phyloP scores from a whole-genome alignment of 805 yeast genomes.

The Citeromyces matritensis region DNA sequence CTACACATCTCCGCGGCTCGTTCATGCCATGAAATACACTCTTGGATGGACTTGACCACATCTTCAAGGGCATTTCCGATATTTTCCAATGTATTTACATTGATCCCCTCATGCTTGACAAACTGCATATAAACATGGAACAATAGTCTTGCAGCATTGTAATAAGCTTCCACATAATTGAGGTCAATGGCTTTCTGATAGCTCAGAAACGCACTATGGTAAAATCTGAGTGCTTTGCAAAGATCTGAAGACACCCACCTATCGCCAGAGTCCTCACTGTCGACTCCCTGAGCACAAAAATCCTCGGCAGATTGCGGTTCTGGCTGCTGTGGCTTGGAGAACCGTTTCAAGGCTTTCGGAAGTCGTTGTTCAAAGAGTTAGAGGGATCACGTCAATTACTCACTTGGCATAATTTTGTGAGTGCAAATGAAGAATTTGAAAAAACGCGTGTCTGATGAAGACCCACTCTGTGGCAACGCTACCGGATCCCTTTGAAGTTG shows the following conservation, averaged over 20 bases:
- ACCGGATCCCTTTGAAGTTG: too few relatives aligned
- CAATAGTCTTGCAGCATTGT: conserved; percentile 43
- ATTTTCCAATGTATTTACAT: conserved; percentile 14
- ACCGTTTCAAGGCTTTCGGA: neutral
- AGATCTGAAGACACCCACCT: conserved; percentile 57
- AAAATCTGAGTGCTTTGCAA: conserved; percentile 48
- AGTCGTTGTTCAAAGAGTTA: neutral
- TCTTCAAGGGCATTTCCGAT: conserved; percentile 16
- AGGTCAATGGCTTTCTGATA: conserved; percentile 22
- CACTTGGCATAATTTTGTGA: too few relatives aligned
- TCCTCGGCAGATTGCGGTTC: conserved; percentile 32
- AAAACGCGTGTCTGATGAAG: too few relatives aligned
- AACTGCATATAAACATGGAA: conserved; percentile 42
- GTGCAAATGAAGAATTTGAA: too few relatives aligned
- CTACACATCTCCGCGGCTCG: conserved; percentile 6
- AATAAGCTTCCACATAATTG: conserved; percentile 28
- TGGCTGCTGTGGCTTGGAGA: conserved; percentile 1
- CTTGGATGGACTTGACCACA: conserved; percentile 17
- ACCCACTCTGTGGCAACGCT: too few relatives aligned
- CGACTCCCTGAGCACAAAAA: conserved; percentile 36
- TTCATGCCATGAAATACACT: conserved; percentile 22
- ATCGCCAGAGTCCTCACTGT: conserved; percentile 63
- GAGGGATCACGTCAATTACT: too few relatives aligned
- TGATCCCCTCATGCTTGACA: conserved; percentile 28
- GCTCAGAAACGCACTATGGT: conserved; percentile 34